Evolutionary conservation across 768 basidiomycete genomes (phyloP).

Genomic region (Tylopilus intermedius): DNA sequence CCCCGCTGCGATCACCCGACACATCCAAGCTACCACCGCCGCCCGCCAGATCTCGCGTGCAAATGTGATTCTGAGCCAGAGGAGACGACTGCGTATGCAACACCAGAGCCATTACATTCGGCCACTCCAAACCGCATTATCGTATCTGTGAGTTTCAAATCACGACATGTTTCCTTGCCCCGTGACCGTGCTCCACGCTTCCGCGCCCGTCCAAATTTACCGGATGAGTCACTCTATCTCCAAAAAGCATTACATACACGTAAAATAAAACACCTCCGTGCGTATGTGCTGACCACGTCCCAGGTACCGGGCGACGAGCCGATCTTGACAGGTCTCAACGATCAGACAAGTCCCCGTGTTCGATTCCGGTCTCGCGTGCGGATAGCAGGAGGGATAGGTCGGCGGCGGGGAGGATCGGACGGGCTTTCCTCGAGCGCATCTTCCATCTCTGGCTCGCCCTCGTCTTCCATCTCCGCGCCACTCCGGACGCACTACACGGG

Average conservation of each 20-base stretch:
- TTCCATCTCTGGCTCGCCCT: constrained; percentile 58
- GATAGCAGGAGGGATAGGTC: constrained; percentile 65
- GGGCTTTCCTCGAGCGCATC: constrained; percentile 26
- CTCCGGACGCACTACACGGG: constrained; percentile 56
- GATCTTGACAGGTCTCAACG: not conserved
- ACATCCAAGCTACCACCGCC: not conserved
- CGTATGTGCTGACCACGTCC: constrained; percentile 2
- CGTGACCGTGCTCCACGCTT: not conserved
- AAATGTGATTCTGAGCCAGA: constrained; percentile 9
- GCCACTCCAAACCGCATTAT: not conserved
- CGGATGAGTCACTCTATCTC: not conserved
- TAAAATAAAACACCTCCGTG: not conserved
- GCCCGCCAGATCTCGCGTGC: constrained; percentile 5
- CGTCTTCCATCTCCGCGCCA: constrained; percentile 80
- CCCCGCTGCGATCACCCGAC: not conserved
- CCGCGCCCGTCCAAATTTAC: not conserved
- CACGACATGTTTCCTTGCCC: not conserved
- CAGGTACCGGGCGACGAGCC: constrained; percentile 18
- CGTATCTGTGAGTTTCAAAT: constrained; percentile 15
- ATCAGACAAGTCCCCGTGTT: constrained; percentile 34
- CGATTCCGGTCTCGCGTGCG: constrained; percentile 74
- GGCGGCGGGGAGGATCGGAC: constrained; percentile 35
- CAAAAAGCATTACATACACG: not conserved
- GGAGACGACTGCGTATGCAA: not conserved
- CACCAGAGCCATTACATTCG: not conserved